Base-by-base conservation (phyloP, 2,329 filamentous ascomycete species). In the Alternaria postmessia region DNA sequence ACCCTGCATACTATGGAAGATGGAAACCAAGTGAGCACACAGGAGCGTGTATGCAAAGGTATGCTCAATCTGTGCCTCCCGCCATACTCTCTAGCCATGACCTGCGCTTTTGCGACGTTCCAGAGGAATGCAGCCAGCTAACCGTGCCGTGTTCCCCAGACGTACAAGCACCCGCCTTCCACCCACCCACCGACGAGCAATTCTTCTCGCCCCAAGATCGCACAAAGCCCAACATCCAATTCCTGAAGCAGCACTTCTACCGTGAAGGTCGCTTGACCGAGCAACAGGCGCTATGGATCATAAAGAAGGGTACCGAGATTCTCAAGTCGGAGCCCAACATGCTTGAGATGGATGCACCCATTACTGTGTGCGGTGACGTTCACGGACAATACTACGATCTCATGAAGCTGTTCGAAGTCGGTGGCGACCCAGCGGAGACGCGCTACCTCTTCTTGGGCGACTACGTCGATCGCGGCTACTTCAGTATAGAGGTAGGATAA, bases 351-450 rank as follows among this genome's bases (percentile, higher is more conserved):
- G 95, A 99, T 80, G 95, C 95, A 41, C 95, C 95, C 63, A 99
- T 99, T 77, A 99, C 95, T 9, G 95, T 99, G 51, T 99, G 95
- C 75, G 95, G 95, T 77, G 95, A 99, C 76, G 94, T 99, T 55
- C 95, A 99, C 81, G 95, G 95, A 69, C 95, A 99, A 82, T 99
- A 98, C 83, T 99, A 97, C 80, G 95, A 99, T 80, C 82, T 99
- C 77, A 99, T 99, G 95, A 99, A 99, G 85, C 86, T 99, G 34
- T 99, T 99, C 75, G 95, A 99, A 81, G 95, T 99, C 52, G 95
- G 95, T 68, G 95, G 95, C 66, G 95, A 99, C 79, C 95, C 95
- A 41, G 88, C 94, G 54, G 95, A 99, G 82, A 99, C 95, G 30
- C 85, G 95, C 75, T 99, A 99, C 81, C 88, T 99, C 61, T 99